These are phyloP conservation scores for Capillidium rhysosporum DNA, from an alignment of 371 early-diverging fungal species.

Conservation along the genomic window DNA sequence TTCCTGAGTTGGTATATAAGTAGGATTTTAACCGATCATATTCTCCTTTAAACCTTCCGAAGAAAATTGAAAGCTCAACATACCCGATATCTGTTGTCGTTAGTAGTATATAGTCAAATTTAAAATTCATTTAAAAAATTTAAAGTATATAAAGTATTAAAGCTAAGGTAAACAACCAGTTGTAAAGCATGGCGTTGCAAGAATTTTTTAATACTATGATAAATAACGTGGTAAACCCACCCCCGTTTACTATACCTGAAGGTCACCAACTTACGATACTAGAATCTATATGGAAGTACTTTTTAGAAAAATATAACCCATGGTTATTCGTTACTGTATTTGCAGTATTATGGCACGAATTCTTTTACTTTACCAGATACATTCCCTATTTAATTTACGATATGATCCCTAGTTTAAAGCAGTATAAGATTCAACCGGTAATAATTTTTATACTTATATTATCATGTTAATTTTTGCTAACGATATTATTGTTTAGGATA, in stretches of 20 bases:
- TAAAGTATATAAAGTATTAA: too few relatives aligned
- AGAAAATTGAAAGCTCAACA: too few relatives aligned
- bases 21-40: too few relatives aligned
- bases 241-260: conserved; percentile 1
- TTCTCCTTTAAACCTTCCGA: too few relatives aligned
- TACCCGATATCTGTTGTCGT: too few relatives aligned
- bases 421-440: conserved; percentile 70
- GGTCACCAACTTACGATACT: not conserved
- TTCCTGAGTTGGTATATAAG: too few relatives aligned
- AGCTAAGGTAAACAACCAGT: too few relatives aligned
- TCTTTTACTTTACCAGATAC: conserved; percentile 59
- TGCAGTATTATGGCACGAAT: conserved; percentile 44
- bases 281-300: not conserved
- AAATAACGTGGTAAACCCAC: not conserved
- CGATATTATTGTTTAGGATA: conserved; percentile 21
- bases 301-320: not conserved
- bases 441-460: conserved; percentile 8
- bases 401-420: conserved; percentile 40
- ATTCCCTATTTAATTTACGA: conserved; percentile 51
- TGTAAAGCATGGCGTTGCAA: too few relatives aligned
- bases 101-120: too few relatives aligned
- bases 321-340: conserved; percentile 3
- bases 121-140: too few relatives aligned
- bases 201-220: not conserved
- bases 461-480: not conserved